Percentiles rank a stretch among this genome's conserved stretches.
Conservation (phyloP, 352 stramenopile species). For the Phytophthora megakarya region DNA sequence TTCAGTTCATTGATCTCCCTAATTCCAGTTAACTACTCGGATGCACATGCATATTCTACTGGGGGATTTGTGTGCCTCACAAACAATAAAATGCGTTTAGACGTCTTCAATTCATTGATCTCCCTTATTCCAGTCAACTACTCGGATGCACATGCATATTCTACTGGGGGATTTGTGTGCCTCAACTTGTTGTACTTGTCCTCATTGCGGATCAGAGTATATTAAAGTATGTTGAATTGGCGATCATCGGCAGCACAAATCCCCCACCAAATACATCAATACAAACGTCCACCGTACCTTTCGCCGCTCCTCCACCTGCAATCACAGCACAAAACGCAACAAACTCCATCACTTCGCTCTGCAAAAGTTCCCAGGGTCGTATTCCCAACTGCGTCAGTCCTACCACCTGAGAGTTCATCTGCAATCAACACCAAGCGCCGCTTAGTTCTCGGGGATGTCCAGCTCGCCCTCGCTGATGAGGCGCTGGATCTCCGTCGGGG, state of each 20-base stretch:
- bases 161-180: constrained; percentile 42
- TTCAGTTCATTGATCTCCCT: neutral
- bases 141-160: too few species aligned
- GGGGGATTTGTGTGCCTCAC: constrained; percentile 51
- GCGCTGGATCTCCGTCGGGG: constrained; percentile 95
- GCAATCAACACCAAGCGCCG: constrained; percentile 16
- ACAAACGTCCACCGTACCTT: constrained; percentile 27
- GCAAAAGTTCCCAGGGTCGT: constrained; percentile 38
- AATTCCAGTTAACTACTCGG: too few species aligned
- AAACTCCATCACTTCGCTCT: constrained; percentile 31
- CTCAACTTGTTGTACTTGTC: constrained; percentile 60
- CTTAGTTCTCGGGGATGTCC: constrained; percentile 97
- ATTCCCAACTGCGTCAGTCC: constrained; percentile 26
- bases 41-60: too few species aligned
- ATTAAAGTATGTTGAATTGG: constrained; percentile 80
- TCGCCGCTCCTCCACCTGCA: constrained; percentile 19
- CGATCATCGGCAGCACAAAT: constrained; percentile 57
- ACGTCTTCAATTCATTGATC: neutral
- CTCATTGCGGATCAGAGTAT: constrained; percentile 79
- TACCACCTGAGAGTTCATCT: constrained; percentile 12
- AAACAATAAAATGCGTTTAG: constrained; percentile 18
- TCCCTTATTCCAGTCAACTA: too few species aligned
- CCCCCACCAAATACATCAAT: constrained; percentile 6
- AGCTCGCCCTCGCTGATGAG: constrained; percentile 97
- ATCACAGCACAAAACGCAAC: constrained; percentile 15